phyloP scores from a whole-genome alignment of 345 rosid genomes.

The Lumnitzera littorea region DNA sequence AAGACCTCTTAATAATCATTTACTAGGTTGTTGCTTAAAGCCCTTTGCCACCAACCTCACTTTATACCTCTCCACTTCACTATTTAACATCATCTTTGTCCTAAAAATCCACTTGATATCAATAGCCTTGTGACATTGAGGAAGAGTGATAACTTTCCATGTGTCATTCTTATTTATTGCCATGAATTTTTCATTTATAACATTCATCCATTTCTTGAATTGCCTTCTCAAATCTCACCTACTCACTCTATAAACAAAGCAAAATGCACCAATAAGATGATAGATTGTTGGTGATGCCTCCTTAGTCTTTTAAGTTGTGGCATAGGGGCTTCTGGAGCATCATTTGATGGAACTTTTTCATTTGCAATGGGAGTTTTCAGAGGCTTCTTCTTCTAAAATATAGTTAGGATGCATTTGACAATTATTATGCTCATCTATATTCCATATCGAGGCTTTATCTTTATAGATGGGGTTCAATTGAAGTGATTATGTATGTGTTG shows the following conservation, averaged over 20 bases:
- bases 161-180: background rate
- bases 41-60: conserved; percentile 1
- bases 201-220: background rate
- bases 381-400: background rate
- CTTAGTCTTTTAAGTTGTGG: no score
- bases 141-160: background rate
- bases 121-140: background rate
- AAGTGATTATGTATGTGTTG: no score
- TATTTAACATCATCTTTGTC: background rate
- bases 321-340: no score
- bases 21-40: background rate
- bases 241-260: background rate
- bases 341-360: no score
- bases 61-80: background rate
- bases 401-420: background rate
- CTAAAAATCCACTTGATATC: conserved; percentile 2
- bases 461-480: no score
- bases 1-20: conserved; percentile 6
- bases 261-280: background rate
- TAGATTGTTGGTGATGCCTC: no score
- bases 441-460: background rate
- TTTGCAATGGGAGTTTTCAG: no score
- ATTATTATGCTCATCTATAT: background rate
- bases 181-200: conserved; percentile 3
- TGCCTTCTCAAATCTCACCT: background rate